Evolutionary conservation across 2,329 filamentous ascomycete genomes (phyloP).

Genomic region (Boeremia exigua): DNA sequence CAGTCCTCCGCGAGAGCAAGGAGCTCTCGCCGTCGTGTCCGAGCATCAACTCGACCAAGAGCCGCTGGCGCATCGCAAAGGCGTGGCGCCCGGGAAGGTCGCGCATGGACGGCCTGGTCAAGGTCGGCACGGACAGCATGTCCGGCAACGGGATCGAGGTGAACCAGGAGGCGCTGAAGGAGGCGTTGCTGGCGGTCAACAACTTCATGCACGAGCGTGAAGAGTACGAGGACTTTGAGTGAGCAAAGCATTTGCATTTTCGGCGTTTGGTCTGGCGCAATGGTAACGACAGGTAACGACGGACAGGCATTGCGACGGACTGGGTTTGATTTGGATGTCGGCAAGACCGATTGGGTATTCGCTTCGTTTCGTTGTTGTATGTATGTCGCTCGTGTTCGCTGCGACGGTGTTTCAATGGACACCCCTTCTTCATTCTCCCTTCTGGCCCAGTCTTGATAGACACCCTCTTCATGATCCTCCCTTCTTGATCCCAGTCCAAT

Average conservation of each 20-base stretch:
- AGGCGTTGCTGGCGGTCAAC: slow-evolving; percentile 45
- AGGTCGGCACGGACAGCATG: slow-evolving; percentile 43
- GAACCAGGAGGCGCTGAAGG: slow-evolving; percentile 39
- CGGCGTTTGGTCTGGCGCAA: slow-evolving; percentile 30
- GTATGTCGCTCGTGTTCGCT: slow-evolving; percentile 25
- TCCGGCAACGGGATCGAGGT: slow-evolving; percentile 42
- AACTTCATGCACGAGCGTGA: slow-evolving; percentile 48
- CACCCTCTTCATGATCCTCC: too few relatives aligned
- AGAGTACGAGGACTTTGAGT: slow-evolving; percentile 31
- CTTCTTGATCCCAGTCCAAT: too few relatives aligned
- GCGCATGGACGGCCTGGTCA: slow-evolving; percentile 39
- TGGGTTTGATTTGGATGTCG: slow-evolving; percentile 15
- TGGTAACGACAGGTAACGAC: slow-evolving; percentile 20
- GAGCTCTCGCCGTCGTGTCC: slow-evolving; percentile 42
- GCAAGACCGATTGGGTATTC: slow-evolving; percentile 16
- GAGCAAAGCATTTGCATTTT: slow-evolving; percentile 19
- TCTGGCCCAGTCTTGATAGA: too few relatives aligned
- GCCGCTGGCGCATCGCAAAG: slow-evolving; percentile 42
- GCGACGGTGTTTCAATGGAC: slow-evolving; percentile 13
- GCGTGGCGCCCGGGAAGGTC: slow-evolving; percentile 38
- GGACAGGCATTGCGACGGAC: slow-evolving; percentile 28
- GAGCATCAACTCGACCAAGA: slow-evolving; percentile 38
- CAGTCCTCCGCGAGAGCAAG: slow-evolving; percentile 40
- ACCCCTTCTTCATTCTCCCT: slow-evolving; percentile 2
- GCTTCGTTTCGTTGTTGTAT: slow-evolving; percentile 29